A percentile compares a stretch with the other conserved stretches of the same genome.
phyloP scores from a whole-genome alignment of 2,329 filamentous ascomycete species.

The Botrytis squamosa region DNA sequence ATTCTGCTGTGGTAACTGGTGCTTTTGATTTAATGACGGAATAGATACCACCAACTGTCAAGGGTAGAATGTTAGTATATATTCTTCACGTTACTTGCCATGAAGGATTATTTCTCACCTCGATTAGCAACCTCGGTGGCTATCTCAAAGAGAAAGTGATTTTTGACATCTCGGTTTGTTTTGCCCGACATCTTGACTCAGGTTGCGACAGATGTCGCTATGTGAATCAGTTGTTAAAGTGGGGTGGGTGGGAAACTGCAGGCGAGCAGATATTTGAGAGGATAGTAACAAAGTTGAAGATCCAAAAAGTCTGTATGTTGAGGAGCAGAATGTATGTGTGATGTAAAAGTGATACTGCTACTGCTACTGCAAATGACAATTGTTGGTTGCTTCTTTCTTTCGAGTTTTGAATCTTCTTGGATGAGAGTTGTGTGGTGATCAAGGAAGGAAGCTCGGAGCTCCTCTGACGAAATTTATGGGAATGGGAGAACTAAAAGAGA shows the following conservation, averaged over 20 bases:
- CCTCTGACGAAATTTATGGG: constrained; percentile 19
- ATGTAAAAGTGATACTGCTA: background rate
- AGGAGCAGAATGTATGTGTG: background rate
- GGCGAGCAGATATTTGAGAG: background rate
- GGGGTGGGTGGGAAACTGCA: constrained; percentile 2
- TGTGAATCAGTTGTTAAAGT: background rate
- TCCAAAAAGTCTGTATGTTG: background rate
- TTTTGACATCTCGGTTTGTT: constrained; percentile 69
- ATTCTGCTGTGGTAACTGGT: constrained; percentile 94
- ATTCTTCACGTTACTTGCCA: constrained; percentile 19
- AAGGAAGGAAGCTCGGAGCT: constrained; percentile 16
- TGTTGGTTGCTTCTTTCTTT: background rate
- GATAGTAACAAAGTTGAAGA: background rate
- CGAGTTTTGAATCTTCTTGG: background rate
- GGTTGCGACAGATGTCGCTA: constrained; percentile 11
- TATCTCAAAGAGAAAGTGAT: constrained; percentile 94
- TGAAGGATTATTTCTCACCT: constrained; percentile 54
- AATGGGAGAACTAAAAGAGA: constrained; percentile 9
- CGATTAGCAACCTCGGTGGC: constrained; percentile 97
- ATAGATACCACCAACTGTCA: constrained; percentile 91
- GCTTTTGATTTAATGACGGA: constrained; percentile 99
- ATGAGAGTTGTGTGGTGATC: constrained; percentile 3
- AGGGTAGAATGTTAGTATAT: background rate
- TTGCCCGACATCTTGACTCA: constrained; percentile 27
- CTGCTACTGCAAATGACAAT: background rate